Base-by-base conservation (phyloP, 2,329 filamentous ascomycete species). In the Aspergillus sp. region DNA sequence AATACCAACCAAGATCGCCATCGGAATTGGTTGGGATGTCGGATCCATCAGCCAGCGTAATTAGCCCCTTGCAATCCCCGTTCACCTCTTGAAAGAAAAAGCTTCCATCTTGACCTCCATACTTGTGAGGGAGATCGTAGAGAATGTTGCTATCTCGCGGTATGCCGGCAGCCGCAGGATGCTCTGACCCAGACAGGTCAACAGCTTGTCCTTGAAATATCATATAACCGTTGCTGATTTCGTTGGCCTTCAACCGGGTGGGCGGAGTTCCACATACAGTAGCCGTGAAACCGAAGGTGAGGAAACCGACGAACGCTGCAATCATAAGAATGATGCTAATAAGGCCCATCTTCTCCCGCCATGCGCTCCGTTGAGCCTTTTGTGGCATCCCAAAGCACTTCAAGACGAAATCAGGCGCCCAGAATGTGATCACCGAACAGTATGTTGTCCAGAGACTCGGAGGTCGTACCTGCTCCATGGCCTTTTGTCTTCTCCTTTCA, bases 21-120 rank as follows among this genome's bases (percentile, higher is more conserved):
- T 87, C 77, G 24, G 74, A 76, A 70, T 96, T 88, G 6, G 89
- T 90, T 1, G 93, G 91, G 8, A 99, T 86, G 66, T 91, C 88
- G 0, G 93, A 96, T 55, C 80, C 80, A 1, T 82, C 71, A 1
- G 89, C 85, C 7, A 82, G 75, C 1, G 86, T 96, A 71, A 99
- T 96, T 56, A 98, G 77, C 9, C 84, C 90, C 78, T 98, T 99
- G 83, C 95, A 99, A 62, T 90, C 90, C 48, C 95, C 96, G 67
- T 99, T 99, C 74, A 99, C 95, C 65, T 98, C 96, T 73, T 99
- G 95, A 77, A 99, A 99, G 70, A 99, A 78, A 73, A 99, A 99
- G 70, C 93, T 98, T 57, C 91, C 93, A 71, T 99, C 96, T 74
- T 90, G 84, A n/a, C 93, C 95, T 55, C 87, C 88, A 66, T 93